Conservation (phyloP, 331 rosid genomes). For the Spiraea crenata region DNA sequence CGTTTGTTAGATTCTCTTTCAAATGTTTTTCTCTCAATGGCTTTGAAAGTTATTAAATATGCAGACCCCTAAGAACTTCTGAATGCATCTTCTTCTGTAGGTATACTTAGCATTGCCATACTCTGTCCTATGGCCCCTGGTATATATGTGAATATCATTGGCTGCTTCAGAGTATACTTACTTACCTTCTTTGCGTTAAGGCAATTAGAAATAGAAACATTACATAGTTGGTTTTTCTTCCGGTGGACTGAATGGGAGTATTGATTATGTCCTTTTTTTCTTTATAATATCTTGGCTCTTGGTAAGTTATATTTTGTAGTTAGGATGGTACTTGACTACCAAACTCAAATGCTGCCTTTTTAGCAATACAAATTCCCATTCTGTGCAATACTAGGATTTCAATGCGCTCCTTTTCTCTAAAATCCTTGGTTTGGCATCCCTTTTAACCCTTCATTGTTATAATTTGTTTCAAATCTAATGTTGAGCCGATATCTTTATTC, state of each 20-base stretch:
- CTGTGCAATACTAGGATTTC: background rate
- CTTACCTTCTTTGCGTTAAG: too few relatives aligned
- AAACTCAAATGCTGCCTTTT: background rate
- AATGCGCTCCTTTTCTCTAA: background rate
- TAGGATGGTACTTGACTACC: background rate
- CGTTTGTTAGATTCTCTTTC: background rate
- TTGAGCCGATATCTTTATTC: background rate
- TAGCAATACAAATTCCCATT: background rate
- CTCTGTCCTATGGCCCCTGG: background rate
- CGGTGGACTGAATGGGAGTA: too few relatives aligned
- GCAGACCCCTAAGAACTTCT: background rate
- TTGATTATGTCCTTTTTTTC: background rate
- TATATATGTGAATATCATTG: background rate
- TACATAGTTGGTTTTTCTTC: background rate
- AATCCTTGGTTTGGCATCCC: too few relatives aligned
- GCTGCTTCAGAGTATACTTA: background rate
- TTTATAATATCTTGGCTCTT: slow-evolving; percentile 3
- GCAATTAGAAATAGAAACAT: too few relatives aligned
- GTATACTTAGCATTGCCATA: background rate
- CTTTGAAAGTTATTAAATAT: background rate
- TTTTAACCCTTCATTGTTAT: too few relatives aligned
- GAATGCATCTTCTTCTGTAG: background rate
- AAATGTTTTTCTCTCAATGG: background rate
- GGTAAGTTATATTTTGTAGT: background rate
- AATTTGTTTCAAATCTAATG: slow-evolving; percentile 14